Conservation (phyloP, 768 basidiomycete genomes). For the Pleurotus cornucopiae region DNA sequence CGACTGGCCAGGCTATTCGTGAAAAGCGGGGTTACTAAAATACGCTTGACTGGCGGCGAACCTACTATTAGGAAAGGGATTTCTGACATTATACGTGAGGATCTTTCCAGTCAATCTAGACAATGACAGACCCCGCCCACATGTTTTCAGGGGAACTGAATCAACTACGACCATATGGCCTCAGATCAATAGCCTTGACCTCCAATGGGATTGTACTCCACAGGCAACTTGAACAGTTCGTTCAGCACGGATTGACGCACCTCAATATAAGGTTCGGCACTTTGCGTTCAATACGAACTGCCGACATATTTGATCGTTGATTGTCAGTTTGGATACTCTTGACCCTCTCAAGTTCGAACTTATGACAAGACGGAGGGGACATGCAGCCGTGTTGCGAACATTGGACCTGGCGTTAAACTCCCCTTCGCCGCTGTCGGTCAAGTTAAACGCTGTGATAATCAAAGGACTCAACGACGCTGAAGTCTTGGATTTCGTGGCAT, state of each 20-base stretch:
- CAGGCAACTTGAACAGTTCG: slow-evolving; percentile 63
- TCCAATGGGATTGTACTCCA: slow-evolving; percentile 78
- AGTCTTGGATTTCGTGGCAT: slow-evolving; percentile 70
- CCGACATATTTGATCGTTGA: background rate
- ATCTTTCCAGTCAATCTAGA: slow-evolving; percentile 4
- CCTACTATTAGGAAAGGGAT: slow-evolving; percentile 81
- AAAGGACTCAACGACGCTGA: slow-evolving; percentile 81
- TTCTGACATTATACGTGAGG: slow-evolving; percentile 60
- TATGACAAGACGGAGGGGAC: slow-evolving; percentile 77
- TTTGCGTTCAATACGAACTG: background rate
- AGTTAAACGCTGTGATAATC: slow-evolving; percentile 83
- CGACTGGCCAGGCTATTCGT: slow-evolving; percentile 77
- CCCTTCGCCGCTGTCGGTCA: slow-evolving; percentile 52
- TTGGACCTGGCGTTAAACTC: slow-evolving; percentile 59
- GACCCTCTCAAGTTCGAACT: slow-evolving; percentile 86
- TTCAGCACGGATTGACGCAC: slow-evolving; percentile 73
- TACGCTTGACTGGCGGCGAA: slow-evolving; percentile 85
- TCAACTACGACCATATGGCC: slow-evolving; percentile 52
- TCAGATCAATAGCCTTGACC: slow-evolving; percentile 81
- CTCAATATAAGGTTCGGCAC: slow-evolving; percentile 55
- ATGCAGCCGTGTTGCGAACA: slow-evolving; percentile 68
- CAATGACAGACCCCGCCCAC: background rate
- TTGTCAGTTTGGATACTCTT: slow-evolving; percentile 70
- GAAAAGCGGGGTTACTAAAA: slow-evolving; percentile 78
- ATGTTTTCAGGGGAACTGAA: slow-evolving; percentile 31